Base-by-base conservation (phyloP, 257 asterid species). In the Penstemon barbatus region DNA sequence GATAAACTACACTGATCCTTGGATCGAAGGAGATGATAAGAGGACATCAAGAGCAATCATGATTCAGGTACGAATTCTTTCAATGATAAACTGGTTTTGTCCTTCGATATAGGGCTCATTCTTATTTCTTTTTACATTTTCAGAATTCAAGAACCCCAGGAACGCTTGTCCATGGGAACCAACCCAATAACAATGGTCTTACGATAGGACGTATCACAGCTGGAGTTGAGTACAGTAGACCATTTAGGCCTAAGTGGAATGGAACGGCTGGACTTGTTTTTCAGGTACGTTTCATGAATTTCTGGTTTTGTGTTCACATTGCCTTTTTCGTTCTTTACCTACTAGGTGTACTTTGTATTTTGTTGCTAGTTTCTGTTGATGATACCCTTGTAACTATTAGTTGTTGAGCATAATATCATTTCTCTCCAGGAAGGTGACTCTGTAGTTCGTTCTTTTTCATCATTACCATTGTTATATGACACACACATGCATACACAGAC, bases 71-170 rank as follows among this genome's bases (percentile, higher is more conserved):
- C 57, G 46, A 69, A 69, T 38, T 46, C 55, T 59, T 63, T 63
- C 65, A 7, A 46, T 72, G 36, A 43, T 63, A 65, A 13, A 4
- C 42, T 25, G 57, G 7, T 55, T 42, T 60, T 77, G 57, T 44
- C 61, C 63, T 63, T 46, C 61, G 33, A 38, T 68, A 52, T 56
- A 52, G 75, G 33, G 71, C 73, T 76, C 49, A 42, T 55, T 53
- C 57, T 69, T 62, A 41, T 74, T 55, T 65, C 62, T 60, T 71
- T 25, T 43, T 18, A 38, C 65, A 65, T 52, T 71, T 44, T 53
- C 79, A 94, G 99, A 94, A 94, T 80, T 94, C 99, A 66, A 89
- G 99, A 85, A 89, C 92, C 2, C 97, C 97, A 38, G 99, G 99
- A 66, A 78, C 92, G 40, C 90, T 94, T 73, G 96, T 94, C 70